These are phyloP conservation scores for Suhomyces vadensis DNA, from an alignment of 805 yeast species.

Conservation along the genomic window DNA sequence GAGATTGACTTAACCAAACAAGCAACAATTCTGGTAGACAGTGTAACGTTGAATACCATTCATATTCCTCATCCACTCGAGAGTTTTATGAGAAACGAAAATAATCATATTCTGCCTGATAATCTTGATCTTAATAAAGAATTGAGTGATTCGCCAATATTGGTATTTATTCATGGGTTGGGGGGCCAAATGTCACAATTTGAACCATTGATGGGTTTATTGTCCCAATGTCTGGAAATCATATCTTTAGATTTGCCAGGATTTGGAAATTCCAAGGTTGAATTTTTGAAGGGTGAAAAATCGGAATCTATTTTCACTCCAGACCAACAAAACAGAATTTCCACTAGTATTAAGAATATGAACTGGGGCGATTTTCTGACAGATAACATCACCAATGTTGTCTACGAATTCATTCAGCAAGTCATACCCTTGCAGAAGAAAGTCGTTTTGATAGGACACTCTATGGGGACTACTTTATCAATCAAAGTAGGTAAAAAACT, in stretches of 20 bases:
- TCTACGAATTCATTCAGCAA: constrained; percentile 38
- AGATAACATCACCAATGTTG: constrained; percentile 41
- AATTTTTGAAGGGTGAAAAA: constrained; percentile 17
- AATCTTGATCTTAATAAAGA: constrained; percentile 30
- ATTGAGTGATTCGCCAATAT: constrained; percentile 53
- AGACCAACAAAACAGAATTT: constrained; percentile 33
- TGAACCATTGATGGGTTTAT: constrained; percentile 65
- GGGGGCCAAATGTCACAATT: constrained; percentile 91
- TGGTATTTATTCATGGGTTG: constrained; percentile 78
- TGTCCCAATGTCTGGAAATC: constrained; percentile 62
- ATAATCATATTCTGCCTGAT: constrained; percentile 15
- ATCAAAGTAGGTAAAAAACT: constrained; percentile 45
- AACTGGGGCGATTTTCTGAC: constrained; percentile 43
- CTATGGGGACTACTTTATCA: constrained; percentile 67
- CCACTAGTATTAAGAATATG: constrained; percentile 31
- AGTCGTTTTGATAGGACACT: constrained; percentile 62
- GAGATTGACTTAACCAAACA: constrained; percentile 34
- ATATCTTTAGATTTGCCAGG: constrained; percentile 85
- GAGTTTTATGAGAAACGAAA: constrained; percentile 22
- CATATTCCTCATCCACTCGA: constrained; percentile 53
- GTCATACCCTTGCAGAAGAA: constrained; percentile 42
- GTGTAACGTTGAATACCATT: constrained; percentile 41
- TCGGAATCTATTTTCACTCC: constrained; percentile 25
- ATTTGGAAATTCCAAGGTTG: constrained; percentile 58
- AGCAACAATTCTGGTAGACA: constrained; percentile 22